These are phyloP conservation scores for Selaginella tamariscina DNA, from an alignment of 75 land plant species.

Conservation along the genomic window DNA sequence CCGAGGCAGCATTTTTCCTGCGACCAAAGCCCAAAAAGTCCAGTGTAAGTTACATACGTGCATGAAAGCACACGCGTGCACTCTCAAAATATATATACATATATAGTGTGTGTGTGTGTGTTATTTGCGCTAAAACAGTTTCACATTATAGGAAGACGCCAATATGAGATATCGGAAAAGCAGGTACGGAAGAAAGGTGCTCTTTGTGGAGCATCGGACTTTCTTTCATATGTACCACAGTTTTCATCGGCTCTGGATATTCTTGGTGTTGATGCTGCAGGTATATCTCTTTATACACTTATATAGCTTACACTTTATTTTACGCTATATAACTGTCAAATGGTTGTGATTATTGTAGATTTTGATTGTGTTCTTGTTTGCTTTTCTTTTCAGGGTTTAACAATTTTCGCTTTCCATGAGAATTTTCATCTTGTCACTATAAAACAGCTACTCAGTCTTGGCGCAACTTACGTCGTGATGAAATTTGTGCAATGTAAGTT, in stretches of 20 bases:
- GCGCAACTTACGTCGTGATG: conserved; percentile 81
- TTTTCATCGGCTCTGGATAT: conserved; percentile 95
- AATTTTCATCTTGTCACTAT: conserved; percentile 38
- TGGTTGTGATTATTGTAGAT: neutral
- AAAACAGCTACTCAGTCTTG: conserved; percentile 62
- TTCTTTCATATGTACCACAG: conserved; percentile 81
- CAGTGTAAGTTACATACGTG: neutral
- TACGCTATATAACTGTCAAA: too few species aligned
- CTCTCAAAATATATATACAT: too few species aligned
- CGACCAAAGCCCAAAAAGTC: conserved; percentile 26
- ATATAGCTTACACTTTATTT: too few species aligned
- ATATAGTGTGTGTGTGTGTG: too few species aligned
- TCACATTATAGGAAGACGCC: neutral
- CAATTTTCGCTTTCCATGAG: conserved; percentile 64
- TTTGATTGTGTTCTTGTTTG: neutral
- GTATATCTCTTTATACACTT: conserved; percentile 31
- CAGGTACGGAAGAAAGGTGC: conserved; percentile 32
- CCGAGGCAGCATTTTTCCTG: conserved; percentile 35
- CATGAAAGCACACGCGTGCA: neutral
- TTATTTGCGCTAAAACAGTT: neutral
- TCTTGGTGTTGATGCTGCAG: conserved; percentile 83
- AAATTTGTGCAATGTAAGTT: conserved; percentile 72
- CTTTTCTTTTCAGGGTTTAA: conserved; percentile 39
- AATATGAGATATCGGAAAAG: conserved; percentile 2
- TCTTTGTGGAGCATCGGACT: conserved; percentile 81